Evolutionary conservation across 257 asterid genomes (phyloP).

Genomic region (Rhazya stricta): DNA sequence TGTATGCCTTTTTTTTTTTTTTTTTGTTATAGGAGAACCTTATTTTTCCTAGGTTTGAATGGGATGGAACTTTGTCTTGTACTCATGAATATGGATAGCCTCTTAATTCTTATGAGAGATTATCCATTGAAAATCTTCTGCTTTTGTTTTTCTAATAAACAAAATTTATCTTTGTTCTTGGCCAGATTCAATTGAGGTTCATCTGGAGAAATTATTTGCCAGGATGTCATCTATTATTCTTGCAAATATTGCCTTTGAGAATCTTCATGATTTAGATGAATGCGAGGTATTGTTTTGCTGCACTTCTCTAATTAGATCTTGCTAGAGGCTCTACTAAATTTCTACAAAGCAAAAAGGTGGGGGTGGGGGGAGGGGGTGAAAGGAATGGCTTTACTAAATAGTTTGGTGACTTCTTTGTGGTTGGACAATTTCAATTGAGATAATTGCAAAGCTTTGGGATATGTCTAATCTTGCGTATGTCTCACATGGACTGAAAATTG

Average conservation of each 20-base stretch:
- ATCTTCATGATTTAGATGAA: conserved; percentile 61
- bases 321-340: neutral
- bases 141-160: conserved; percentile 8
- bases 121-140: neutral
- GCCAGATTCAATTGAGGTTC: conserved; percentile 67
- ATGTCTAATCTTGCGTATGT: neutral
- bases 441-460: neutral
- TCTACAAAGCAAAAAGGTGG: neutral
- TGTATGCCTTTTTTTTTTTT: neutral
- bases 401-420: neutral
- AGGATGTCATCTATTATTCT: conserved; percentile 59
- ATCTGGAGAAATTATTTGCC: conserved; percentile 60
- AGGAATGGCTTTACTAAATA: neutral
- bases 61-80: neutral
- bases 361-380: too few species aligned
- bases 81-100: neutral
- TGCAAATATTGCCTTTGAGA: conserved; percentile 61
- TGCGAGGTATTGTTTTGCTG: conserved; percentile 48
- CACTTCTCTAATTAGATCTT: neutral
- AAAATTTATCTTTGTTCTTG: conserved; percentile 22
- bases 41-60: neutral
- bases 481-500: neutral
- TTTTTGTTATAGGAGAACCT: too few species aligned
- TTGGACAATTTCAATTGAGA: neutral
- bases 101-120: neutral